phyloP scores from a whole-genome alignment of 805 yeast species.

The Saccharomycodes ludwigii region DNA sequence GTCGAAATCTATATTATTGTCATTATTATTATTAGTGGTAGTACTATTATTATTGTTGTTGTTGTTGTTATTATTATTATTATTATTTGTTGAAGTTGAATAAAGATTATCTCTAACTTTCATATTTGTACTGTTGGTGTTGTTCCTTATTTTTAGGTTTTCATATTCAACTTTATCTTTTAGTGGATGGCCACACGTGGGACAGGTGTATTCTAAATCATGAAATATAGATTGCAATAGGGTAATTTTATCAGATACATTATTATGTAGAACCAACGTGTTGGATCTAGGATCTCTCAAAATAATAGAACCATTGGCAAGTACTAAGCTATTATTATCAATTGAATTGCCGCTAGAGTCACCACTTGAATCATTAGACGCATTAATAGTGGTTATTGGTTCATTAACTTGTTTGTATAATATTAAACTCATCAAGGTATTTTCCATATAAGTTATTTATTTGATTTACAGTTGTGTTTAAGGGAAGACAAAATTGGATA shows the following conservation, averaged over 20 bases:
- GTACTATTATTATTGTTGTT: no score
- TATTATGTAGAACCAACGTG: conserved; percentile 20
- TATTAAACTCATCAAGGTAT: not conserved
- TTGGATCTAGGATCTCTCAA: conserved; percentile 18
- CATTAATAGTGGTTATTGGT: not conserved
- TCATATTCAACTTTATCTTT: not conserved
- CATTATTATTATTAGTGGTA: not conserved
- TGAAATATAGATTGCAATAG: conserved; percentile 10
- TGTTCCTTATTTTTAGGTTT: no score
- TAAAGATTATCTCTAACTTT: no score
- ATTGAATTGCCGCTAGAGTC: no score
- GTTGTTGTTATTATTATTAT: no score
- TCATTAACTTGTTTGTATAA: not conserved
- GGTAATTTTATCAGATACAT: conserved; percentile 15
- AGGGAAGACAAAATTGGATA: no score
- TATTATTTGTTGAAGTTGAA: no score
- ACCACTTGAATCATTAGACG: no score
- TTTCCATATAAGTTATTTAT: conserved; percentile 5
- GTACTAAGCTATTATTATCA: conserved; percentile 1
- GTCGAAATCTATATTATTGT: not conserved
- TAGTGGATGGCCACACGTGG: conserved; percentile 1
- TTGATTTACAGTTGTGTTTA: conserved; percentile 15
- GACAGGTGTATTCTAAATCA: conserved; percentile 1
- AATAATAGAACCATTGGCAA: conserved; percentile 16
- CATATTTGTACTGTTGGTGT: no score